These are phyloP conservation scores for Beauveria australis DNA, from an alignment of 2,329 filamentous ascomycete genomes.

Conservation along the genomic window DNA sequence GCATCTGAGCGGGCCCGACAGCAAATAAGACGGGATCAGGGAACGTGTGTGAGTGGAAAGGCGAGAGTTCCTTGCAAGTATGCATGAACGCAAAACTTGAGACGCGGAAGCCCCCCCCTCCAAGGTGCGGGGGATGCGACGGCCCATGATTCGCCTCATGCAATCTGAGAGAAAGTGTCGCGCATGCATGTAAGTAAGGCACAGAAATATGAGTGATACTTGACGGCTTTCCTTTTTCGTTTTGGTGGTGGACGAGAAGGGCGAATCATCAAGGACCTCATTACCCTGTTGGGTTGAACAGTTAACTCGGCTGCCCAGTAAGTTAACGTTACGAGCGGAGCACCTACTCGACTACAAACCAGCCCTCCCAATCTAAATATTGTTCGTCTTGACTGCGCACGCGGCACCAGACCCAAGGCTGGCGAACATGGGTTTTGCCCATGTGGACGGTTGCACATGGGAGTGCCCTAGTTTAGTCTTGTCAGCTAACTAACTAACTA, in stretches of 20 bases:
- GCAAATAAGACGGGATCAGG: not conserved
- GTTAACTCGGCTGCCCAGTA: not conserved
- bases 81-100: not conserved
- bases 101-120: no score
- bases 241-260: not conserved
- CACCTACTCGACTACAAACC: not conserved
- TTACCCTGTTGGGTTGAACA: not conserved
- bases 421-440: not conserved
- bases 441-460: constrained; percentile 2
- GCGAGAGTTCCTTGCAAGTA: not conserved
- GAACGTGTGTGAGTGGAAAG: no score
- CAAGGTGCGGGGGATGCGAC: not conserved
- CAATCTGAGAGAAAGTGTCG: not conserved
- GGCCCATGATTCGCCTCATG: not conserved
- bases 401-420: not conserved
- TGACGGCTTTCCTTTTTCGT: not conserved
- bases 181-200: not conserved
- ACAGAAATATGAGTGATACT: not conserved
- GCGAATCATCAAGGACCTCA: not conserved
- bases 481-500: no score
- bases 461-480: not conserved
- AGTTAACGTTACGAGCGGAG: constrained; percentile 10
- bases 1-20: not conserved
- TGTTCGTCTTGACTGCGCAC: not conserved
- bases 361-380: not conserved